A percentile compares a stretch with the other conserved stretches of the same genome.
Evolutionary conservation across 768 basidiomycete species (phyloP).

Genomic region (Pholiota molesta): DNA sequence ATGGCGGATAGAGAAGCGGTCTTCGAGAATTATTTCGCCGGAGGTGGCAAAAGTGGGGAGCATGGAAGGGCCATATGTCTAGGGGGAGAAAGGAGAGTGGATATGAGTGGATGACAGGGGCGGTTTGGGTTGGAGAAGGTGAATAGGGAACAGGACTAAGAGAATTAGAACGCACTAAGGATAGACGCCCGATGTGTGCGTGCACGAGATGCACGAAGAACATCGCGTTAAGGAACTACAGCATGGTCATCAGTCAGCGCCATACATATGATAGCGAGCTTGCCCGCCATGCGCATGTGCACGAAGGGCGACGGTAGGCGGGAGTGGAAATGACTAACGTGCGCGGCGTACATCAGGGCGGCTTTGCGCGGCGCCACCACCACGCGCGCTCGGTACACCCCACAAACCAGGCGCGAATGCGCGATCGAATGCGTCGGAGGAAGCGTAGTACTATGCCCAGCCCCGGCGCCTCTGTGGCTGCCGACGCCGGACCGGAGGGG

Average conservation of each 20-base stretch:
- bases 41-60: slow-evolving; percentile 66
- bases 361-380: neutral
- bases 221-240: slow-evolving; percentile 54
- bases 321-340: slow-evolving; percentile 7
- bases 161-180: slow-evolving; percentile 40
- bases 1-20: slow-evolving; percentile 55
- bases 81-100: neutral
- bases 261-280: neutral
- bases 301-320: neutral
- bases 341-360: neutral
- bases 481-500: neutral
- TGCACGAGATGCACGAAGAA: slow-evolving; percentile 66
- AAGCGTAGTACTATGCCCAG: neutral
- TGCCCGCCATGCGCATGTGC: no score
- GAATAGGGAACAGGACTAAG: neutral
- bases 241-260: neutral
- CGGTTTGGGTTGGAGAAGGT: neutral
- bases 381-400: neutral
- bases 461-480: neutral
- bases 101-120: neutral
- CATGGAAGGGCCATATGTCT: slow-evolving; percentile 83
- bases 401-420: neutral
- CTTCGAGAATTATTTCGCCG: slow-evolving; percentile 69
- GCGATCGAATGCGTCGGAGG: neutral
- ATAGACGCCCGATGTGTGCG: slow-evolving; percentile 60